Evolutionary conservation across 2,329 filamentous ascomycete genomes (phyloP).

Genomic region (Cercospora zeina): DNA sequence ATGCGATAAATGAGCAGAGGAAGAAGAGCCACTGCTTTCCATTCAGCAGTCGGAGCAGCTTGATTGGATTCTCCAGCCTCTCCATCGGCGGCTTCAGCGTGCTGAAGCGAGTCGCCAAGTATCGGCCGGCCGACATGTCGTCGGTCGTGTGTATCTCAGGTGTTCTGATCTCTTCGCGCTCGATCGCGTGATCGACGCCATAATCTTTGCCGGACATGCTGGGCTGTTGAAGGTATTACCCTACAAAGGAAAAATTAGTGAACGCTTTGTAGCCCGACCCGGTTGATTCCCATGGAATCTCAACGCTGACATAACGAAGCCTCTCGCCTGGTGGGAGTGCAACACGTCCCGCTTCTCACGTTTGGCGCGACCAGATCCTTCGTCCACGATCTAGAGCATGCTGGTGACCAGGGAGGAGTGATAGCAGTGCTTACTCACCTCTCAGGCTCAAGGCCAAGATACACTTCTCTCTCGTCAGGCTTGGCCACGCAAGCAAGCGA

Average conservation of each 20-base stretch:
- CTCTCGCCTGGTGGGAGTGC: neutral
- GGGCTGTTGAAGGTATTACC: neutral
- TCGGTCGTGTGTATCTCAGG: slow-evolving; percentile 12
- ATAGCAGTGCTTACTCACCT: slow-evolving; percentile 20
- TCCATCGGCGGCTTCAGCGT: slow-evolving; percentile 59
- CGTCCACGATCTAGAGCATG: neutral
- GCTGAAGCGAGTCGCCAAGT: slow-evolving; percentile 55
- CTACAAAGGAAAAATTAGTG: neutral
- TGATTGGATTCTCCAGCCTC: slow-evolving; percentile 56
- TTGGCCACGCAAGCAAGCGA: slow-evolving; percentile 2
- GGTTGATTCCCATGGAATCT: neutral
- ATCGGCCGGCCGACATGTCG: slow-evolving; percentile 48
- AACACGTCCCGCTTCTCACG: neutral
- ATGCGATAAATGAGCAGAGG: slow-evolving; percentile 50
- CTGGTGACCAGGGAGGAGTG: neutral
- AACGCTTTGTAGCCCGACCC: neutral
- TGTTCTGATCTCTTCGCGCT: slow-evolving; percentile 23
- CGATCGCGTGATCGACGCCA: slow-evolving; percentile 23
- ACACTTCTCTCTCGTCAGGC: slow-evolving; percentile 2
- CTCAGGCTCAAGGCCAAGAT: slow-evolving; percentile 19
- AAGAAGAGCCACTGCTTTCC: slow-evolving; percentile 62
- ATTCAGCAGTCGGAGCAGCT: slow-evolving; percentile 54
- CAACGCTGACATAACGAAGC: neutral
- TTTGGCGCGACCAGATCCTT: neutral
- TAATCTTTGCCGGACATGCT: slow-evolving; percentile 23